These are phyloP conservation scores for Rhizophagus prolifer DNA, from an alignment of 192 early-diverging fungal species.

Conservation along the genomic window DNA sequence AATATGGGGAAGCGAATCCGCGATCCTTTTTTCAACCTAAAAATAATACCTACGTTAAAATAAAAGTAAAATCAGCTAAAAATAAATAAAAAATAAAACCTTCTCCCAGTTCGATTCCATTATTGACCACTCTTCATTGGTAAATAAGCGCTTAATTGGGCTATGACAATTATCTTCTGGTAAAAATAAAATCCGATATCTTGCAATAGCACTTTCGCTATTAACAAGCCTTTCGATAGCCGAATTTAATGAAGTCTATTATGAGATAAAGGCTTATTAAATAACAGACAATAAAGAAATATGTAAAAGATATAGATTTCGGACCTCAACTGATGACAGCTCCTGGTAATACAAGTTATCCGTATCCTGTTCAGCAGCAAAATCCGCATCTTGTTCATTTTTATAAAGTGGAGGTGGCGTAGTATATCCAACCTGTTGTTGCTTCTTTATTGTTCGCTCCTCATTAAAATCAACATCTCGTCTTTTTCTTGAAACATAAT, in stretches of 20 bases:
- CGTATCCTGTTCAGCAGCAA: constrained; percentile 21
- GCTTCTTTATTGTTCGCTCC: constrained; percentile 28
- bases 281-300: constrained; percentile 33
- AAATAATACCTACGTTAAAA: constrained; percentile 16
- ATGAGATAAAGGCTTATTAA: constrained; percentile 26
- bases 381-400: constrained; percentile 30
- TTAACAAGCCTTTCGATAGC: constrained; percentile 27
- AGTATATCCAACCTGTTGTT: constrained; percentile 25
- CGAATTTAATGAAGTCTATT: constrained; percentile 31
- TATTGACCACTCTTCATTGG: constrained; percentile 20
- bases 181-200: constrained; percentile 29
- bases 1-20: constrained; percentile 23
- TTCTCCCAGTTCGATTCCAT: constrained; percentile 29
- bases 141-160: constrained; percentile 21
- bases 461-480: constrained; percentile 13
- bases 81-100: constrained; percentile 29
- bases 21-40: constrained; percentile 29
- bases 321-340: constrained; percentile 28
- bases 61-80: neutral
- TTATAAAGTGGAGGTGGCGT: constrained; percentile 21
- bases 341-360: constrained; percentile 32
- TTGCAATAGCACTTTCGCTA: constrained; percentile 25
- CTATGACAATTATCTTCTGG: constrained; percentile 15
- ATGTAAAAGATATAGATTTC: constrained; percentile 30
- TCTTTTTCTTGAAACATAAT: constrained; percentile 19